Conservation (phyloP, 1,139 yeast species). For the Taphrina sp. region DNA sequence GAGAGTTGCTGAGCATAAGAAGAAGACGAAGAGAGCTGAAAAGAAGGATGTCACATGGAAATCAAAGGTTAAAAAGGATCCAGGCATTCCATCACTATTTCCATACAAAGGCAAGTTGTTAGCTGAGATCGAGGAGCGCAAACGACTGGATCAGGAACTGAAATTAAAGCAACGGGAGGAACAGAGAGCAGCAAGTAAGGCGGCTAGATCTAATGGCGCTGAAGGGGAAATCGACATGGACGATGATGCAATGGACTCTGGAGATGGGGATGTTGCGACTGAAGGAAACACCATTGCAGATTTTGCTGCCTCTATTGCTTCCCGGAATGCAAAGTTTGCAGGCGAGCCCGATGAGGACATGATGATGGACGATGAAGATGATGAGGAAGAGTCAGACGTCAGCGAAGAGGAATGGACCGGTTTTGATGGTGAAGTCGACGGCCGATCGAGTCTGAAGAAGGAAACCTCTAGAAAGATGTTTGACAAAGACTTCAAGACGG, state of each 20-base stretch:
- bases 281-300: constrained; percentile 46
- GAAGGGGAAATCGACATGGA: constrained; percentile 36
- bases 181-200: constrained; percentile 49
- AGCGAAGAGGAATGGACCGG: constrained; percentile 44
- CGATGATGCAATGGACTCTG: constrained; percentile 50
- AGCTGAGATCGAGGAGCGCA: constrained; percentile 72
- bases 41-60: constrained; percentile 94
- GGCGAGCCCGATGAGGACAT: constrained; percentile 49
- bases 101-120: constrained; percentile 87
- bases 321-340: constrained; percentile 60
- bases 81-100: constrained; percentile 86
- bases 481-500: constrained; percentile 68
- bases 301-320: constrained; percentile 81
- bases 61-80: constrained; percentile 76
- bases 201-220: constrained; percentile 42
- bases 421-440: constrained; percentile 48
- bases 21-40: constrained; percentile 75
- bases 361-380: constrained; percentile 43
- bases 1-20: constrained; percentile 87
- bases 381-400: constrained; percentile 44
- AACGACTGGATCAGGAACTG: constrained; percentile 62
- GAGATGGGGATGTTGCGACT: constrained; percentile 52
- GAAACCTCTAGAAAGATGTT: constrained; percentile 86
- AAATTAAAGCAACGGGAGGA: constrained; percentile 53
- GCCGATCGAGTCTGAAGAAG: constrained; percentile 39